Evolutionary conservation across 164 flowering plant species (phyloP), one percentile per base, ranked within the genome.

Genomic region (Buxus sempervirens): DNA sequence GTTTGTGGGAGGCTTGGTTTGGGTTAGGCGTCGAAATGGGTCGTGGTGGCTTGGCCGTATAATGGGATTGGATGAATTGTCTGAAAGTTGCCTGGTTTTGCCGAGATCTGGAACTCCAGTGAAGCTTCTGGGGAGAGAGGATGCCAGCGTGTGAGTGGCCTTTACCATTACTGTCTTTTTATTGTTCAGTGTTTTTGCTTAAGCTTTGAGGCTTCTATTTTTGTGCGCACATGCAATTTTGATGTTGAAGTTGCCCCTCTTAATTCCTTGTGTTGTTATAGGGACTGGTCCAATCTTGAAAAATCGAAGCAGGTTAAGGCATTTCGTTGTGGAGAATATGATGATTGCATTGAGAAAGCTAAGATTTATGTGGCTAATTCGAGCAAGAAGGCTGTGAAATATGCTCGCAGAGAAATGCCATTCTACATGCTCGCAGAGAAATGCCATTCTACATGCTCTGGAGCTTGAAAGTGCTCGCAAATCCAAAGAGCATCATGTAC

Each of bases 31-130:
- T 27, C 66, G 92, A 53, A 94, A 94, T 65, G 98, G 98, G 75
- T 86, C 93, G 9, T 94, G 98, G 98, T 94, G 98, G 98, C 98
- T 97, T 8, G 98, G 97, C 20, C 79, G 84, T 79, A 86, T 90
- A 28, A 60, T 94, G 78, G 86, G 91, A 8, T 61, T 80, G 64
- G 87, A 91, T 67, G 91, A 94, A 72, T 54, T 94, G 62, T 75
- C 96, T 0, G 86, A 83, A 59, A 60, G 71, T n/a, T 82, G 75
- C 70, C 57, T 80, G 79, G 78, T 77, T 62, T 80, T 88, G 9
- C 85, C 87, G 0, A 85, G 80, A 83, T 78, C 86, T 5, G 96
- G 96, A 15, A 88, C 96, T 28, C 97, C 98, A 0, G 90, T 94
- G 51, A 94, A 92, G 82, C 96, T 94, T 26, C 85, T 94, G 9